Evolutionary conservation across 257 asterid species (phyloP).

Genomic region (Verbena officinalis): DNA sequence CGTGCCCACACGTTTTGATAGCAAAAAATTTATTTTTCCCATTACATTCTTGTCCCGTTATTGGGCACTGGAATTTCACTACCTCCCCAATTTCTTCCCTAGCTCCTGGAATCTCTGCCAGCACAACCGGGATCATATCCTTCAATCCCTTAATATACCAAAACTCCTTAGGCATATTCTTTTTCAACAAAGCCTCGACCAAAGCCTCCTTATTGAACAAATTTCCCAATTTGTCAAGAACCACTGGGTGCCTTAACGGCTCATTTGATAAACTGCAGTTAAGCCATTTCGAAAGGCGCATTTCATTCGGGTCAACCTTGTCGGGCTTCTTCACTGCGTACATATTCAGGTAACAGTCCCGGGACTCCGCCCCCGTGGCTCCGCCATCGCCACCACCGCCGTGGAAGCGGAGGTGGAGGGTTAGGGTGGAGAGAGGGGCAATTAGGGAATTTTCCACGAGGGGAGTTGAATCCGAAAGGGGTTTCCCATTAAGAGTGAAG

Average conservation of each 20-base stretch:
- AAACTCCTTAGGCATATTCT: constrained; percentile 79
- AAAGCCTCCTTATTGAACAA: constrained; percentile 86
- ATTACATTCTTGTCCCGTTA: constrained; percentile 77
- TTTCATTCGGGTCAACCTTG: constrained; percentile 78
- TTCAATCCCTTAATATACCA: constrained; percentile 84
- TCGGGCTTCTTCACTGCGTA: constrained; percentile 84
- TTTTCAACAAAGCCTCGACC: constrained; percentile 83
- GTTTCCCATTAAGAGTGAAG: constrained; percentile 68
- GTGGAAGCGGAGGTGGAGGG: constrained; percentile 52
- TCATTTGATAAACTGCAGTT: constrained; percentile 85
- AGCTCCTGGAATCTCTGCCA: constrained; percentile 52
- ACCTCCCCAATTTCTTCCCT: constrained; percentile 38
- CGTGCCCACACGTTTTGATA: constrained; percentile 79
- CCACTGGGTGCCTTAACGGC: constrained; percentile 78
- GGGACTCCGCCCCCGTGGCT: constrained; percentile 92
- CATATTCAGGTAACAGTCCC: constrained; percentile 90
- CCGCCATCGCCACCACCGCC: constrained; percentile 99
- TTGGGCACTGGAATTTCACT: constrained; percentile 78
- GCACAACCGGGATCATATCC: constrained; percentile 82
- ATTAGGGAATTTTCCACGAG: constrained; percentile 35
- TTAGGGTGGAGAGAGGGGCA: constrained; percentile 60
- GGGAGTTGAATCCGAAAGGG: constrained; percentile 52
- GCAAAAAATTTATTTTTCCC: constrained; percentile 77
- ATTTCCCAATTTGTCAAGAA: constrained; percentile 80
- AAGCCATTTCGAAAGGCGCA: constrained; percentile 74